Conservation (phyloP, 2,329 filamentous ascomycete species). For the Lecanicillium sp. region DNA sequence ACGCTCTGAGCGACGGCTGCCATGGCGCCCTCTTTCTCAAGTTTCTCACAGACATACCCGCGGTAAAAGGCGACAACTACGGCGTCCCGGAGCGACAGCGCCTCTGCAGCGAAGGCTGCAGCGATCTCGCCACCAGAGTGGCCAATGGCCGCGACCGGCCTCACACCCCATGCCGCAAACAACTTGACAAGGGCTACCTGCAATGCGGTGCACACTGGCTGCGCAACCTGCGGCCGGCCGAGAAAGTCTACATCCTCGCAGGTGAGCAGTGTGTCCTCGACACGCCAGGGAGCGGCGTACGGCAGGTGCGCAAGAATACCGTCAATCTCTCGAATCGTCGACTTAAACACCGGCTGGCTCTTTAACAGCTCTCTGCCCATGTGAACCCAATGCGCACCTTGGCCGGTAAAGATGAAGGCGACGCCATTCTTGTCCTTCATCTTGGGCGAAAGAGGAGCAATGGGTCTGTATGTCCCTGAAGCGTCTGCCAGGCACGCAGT, state of each 20-base stretch:
- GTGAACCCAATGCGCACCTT: slow-evolving; percentile 22
- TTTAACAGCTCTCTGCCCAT: slow-evolving; percentile 22
- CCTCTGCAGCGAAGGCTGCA: slow-evolving; percentile 27
- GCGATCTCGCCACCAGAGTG: slow-evolving; percentile 22
- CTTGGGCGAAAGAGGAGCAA: too few relatives aligned
- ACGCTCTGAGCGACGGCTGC: too few relatives aligned
- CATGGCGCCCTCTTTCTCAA: too few relatives aligned
- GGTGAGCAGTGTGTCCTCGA: not conserved
- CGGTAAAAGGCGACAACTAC: slow-evolving; percentile 16
- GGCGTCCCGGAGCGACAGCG: slow-evolving; percentile 11
- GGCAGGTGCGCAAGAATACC: not conserved
- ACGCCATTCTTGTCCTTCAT: too few relatives aligned
- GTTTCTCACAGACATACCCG: slow-evolving; percentile 1
- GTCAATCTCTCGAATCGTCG: not conserved
- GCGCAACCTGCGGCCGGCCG: too few relatives aligned
- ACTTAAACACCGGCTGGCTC: too few relatives aligned
- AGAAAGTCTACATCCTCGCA: not conserved
- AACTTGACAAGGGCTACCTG: slow-evolving; percentile 16
- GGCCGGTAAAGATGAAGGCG: slow-evolving; percentile 23
- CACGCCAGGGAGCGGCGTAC: not conserved
- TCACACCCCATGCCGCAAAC: slow-evolving; percentile 9
- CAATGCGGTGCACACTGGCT: slow-evolving; percentile 1
- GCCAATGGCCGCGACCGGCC: slow-evolving; percentile 13
- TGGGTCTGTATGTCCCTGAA: too few relatives aligned
- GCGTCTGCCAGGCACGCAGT: too few relatives aligned